Conservation (phyloP, 768 basidiomycete genomes). For the Leccinellum rugosiceps region DNA sequence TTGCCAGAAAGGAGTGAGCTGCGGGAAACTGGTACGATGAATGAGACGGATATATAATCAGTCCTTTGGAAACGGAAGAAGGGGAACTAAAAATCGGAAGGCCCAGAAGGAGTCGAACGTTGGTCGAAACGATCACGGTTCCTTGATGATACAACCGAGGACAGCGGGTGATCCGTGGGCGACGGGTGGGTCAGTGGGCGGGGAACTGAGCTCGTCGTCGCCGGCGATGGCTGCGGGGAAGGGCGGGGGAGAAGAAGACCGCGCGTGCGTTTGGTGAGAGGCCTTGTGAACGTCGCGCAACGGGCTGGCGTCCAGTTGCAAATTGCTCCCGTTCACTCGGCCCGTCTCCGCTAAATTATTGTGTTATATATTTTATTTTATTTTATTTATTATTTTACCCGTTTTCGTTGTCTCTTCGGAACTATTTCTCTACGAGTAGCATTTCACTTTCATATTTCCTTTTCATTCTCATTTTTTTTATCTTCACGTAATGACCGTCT, state of each 20-base stretch:
- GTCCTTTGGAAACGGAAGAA: slow-evolving; percentile 14
- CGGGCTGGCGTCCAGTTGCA: slow-evolving; percentile 13
- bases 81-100: slow-evolving; percentile 11
- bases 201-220: slow-evolving; percentile 8
- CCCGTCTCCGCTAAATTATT: slow-evolving; percentile 8
- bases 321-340: slow-evolving; percentile 25
- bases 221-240: slow-evolving; percentile 1
- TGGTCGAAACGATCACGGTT: slow-evolving; percentile 27
- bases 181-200: background rate
- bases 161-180: slow-evolving; percentile 21
- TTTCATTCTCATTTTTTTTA: slow-evolving; percentile 1
- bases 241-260: background rate
- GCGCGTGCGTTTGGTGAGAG: slow-evolving; percentile 21
- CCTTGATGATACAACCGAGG: slow-evolving; percentile 24
- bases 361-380: background rate
- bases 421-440: slow-evolving; percentile 1
- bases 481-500: slow-evolving; percentile 6
- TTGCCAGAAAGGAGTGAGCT: slow-evolving; percentile 9
- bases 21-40: slow-evolving; percentile 3
- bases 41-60: slow-evolving; percentile 20
- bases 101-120: slow-evolving; percentile 13
- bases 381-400: background rate
- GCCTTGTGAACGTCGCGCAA: slow-evolving; percentile 16
- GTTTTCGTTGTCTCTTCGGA: slow-evolving; percentile 7
- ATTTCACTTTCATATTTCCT: slow-evolving; percentile 12